A percentile compares a stretch with the other conserved stretches of the same genome.
Evolutionary conservation across 2,329 filamentous ascomycete species (phyloP).

Genomic region (Microcyclosporella mali): DNA sequence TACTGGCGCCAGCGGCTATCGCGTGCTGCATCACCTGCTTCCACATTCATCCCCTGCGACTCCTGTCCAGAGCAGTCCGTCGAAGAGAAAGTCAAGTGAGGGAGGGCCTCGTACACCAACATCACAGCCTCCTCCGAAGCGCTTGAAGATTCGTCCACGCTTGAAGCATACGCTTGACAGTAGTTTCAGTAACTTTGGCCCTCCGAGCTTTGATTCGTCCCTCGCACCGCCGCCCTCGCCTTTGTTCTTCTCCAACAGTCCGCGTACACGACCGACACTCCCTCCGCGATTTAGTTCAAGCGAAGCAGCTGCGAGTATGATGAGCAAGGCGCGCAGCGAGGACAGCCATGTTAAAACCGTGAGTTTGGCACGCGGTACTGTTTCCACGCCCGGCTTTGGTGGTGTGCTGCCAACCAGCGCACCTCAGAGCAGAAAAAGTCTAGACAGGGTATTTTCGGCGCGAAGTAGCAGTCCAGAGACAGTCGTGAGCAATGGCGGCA

Average conservation of each 20-base stretch:
- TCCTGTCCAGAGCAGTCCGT: slow-evolving; percentile 2
- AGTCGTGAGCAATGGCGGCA: slow-evolving; percentile 9
- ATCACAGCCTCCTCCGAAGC: slow-evolving; percentile 15
- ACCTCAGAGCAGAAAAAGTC: slow-evolving; percentile 33
- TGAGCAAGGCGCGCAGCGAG: slow-evolving; percentile 46
- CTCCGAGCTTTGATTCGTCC: slow-evolving; percentile 17
- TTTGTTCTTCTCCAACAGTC: slow-evolving; percentile 48
- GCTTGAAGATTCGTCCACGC: slow-evolving; percentile 16
- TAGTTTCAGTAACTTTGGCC: slow-evolving; percentile 33
- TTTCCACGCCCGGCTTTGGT: slow-evolving; percentile 23
- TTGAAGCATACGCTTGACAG: slow-evolving; percentile 18
- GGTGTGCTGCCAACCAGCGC: slow-evolving; percentile 17
- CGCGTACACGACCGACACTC: slow-evolving; percentile 38
- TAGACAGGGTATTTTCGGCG: slow-evolving; percentile 26
- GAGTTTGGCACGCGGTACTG: slow-evolving; percentile 44
- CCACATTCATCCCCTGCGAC: neutral
- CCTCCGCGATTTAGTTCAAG: slow-evolving; percentile 52
- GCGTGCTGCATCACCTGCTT: no score
- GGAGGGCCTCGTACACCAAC: slow-evolving; percentile 1
- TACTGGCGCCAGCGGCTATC: no score
- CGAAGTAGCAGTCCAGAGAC: slow-evolving; percentile 25
- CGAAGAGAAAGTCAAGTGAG: slow-evolving; percentile 14
- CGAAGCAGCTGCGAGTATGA: slow-evolving; percentile 54
- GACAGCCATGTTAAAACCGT: slow-evolving; percentile 48
- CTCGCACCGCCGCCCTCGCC: slow-evolving; percentile 38